Percentiles rank a stretch among this genome's conserved stretches.
Evolutionary conservation across 345 rosid genomes (phyloP).

Genomic region (Syzygium aromaticum): DNA sequence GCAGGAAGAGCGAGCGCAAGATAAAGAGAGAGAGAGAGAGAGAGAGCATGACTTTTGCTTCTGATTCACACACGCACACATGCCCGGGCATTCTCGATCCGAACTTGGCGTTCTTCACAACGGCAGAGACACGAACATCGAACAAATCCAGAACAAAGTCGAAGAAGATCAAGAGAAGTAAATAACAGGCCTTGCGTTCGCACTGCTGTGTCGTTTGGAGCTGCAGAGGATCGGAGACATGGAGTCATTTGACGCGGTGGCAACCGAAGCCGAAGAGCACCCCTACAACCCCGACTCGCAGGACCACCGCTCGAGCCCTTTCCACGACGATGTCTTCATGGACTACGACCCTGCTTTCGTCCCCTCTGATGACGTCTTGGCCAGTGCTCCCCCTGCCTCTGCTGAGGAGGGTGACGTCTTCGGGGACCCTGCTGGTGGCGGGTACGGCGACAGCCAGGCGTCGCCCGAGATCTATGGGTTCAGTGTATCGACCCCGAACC

Average conservation of each 20-base stretch:
- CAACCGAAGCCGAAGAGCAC: not conserved
- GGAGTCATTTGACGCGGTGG: constrained; percentile 7
- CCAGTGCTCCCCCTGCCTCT: constrained; percentile 8
- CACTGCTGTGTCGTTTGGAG: not conserved
- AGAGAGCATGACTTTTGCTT: not conserved
- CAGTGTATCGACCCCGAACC: constrained; percentile 23
- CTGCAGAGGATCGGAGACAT: not conserved
- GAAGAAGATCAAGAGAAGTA: not conserved
- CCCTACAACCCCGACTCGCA: not conserved
- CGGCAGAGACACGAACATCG: not conserved
- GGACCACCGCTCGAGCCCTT: not conserved
- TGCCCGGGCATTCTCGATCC: not conserved
- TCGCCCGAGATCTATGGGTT: constrained; percentile 41
- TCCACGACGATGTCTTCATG: not conserved
- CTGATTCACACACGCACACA: not conserved
- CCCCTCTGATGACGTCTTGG: constrained; percentile 20
- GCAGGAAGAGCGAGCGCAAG: not conserved
- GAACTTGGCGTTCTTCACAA: constrained; percentile 8
- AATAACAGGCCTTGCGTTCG: not conserved
- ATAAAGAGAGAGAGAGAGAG: not conserved
- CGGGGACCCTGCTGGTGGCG: constrained; percentile 6
- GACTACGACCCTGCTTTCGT: constrained; percentile 13
- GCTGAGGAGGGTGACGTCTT: not conserved
- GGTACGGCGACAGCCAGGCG: constrained; percentile 15
- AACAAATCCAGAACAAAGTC: not conserved